These are phyloP conservation scores for Hypoxylon fuscum DNA, from an alignment of 495 filamentous ascomycete species.

Conservation along the genomic window DNA sequence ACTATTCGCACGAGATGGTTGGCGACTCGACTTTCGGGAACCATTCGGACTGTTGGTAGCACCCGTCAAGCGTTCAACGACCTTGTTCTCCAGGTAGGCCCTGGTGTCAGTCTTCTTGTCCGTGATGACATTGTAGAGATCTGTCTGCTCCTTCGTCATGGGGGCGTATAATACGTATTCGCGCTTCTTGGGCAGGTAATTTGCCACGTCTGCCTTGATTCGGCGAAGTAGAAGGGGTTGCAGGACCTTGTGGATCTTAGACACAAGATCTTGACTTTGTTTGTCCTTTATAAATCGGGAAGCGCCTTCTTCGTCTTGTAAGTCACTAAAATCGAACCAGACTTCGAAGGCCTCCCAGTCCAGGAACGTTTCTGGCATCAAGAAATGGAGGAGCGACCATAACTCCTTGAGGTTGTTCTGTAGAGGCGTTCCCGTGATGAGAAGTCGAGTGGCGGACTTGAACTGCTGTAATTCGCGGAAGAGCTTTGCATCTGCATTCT, in stretches of 20 bases:
- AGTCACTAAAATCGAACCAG: slow-evolving; percentile 95
- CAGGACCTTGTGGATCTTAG: slow-evolving; percentile 88
- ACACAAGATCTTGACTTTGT: slow-evolving; percentile 82
- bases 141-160: slow-evolving; percentile 85
- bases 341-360: slow-evolving; percentile 88
- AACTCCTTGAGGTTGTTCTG: slow-evolving; percentile 96
- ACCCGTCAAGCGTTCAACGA: slow-evolving; percentile 71
- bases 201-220: slow-evolving; percentile 92
- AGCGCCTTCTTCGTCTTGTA: slow-evolving; percentile 77
- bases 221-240: slow-evolving; percentile 90
- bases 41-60: slow-evolving; percentile 48
- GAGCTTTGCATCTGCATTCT: slow-evolving; percentile 93
- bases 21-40: slow-evolving; percentile 47
- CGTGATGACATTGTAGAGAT: slow-evolving; percentile 86
- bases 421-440: slow-evolving; percentile 94
- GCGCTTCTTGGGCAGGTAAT: slow-evolving; percentile 88
- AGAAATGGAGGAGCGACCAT: slow-evolving; percentile 94
- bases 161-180: slow-evolving; percentile 96
- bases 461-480: slow-evolving; percentile 89
- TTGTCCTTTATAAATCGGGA: slow-evolving; percentile 78
- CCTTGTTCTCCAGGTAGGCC: slow-evolving; percentile 84
- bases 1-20: slow-evolving; percentile 50
- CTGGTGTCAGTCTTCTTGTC: slow-evolving; percentile 76
- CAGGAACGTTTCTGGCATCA: slow-evolving; percentile 90
- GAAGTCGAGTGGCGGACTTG: slow-evolving; percentile 84